Evolutionary conservation across 345 rosid species (phyloP).

Genomic region (Noccaea bulbosa): DNA sequence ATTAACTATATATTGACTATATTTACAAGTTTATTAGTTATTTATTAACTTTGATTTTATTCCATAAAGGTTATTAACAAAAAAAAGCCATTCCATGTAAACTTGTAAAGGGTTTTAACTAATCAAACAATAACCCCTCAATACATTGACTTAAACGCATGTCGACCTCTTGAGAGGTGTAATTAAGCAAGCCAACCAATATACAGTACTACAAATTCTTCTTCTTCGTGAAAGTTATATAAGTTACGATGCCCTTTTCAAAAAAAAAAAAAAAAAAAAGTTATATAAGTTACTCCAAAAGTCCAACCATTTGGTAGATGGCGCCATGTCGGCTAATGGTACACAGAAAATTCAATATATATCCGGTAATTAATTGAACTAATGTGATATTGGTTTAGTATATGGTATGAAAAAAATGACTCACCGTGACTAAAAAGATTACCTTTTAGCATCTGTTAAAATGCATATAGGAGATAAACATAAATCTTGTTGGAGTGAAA

Average conservation of each 20-base stretch:
- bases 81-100: too few relatives aligned
- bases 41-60: too few relatives aligned
- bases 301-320: neutral
- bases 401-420: too few relatives aligned
- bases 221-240: neutral
- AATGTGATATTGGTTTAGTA: neutral
- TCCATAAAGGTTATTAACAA: too few relatives aligned
- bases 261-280: too few relatives aligned
- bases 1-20: too few relatives aligned
- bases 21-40: too few relatives aligned
- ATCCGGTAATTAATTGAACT: neutral
- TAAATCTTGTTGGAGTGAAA: neutral
- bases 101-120: too few relatives aligned
- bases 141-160: neutral
- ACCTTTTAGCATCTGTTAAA: too few relatives aligned
- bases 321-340: neutral
- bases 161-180: constrained; percentile 9
- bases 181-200: neutral
- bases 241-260: too few relatives aligned
- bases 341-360: neutral
- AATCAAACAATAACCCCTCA: neutral
- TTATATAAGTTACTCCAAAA: neutral
- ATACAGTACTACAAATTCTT: neutral
- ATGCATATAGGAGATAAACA: neutral
- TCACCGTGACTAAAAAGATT: too few relatives aligned